Conservation (phyloP, 345 rosid species). For the Eucalyptus erythrocorys region DNA sequence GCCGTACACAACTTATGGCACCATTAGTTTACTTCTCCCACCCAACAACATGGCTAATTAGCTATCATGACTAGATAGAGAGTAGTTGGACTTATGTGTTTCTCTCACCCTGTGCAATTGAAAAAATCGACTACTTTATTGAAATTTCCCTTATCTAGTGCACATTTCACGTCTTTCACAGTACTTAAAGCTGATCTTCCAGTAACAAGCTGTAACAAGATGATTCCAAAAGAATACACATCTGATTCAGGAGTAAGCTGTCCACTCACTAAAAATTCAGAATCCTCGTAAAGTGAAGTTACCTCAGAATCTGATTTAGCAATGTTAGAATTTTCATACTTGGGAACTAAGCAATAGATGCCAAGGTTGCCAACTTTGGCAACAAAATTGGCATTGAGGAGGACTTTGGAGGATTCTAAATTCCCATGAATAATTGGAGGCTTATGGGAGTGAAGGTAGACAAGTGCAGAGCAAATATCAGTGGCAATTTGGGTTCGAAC, state of each 20-base stretch:
- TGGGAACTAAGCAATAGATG: slow-evolving; percentile 32
- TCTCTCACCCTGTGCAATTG: not conserved
- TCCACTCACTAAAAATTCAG: slow-evolving; percentile 35
- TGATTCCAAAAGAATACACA: slow-evolving; percentile 63
- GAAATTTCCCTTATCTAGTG: slow-evolving; percentile 49
- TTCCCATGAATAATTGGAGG: slow-evolving; percentile 77
- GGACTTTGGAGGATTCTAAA: slow-evolving; percentile 70
- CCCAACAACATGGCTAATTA: not conserved
- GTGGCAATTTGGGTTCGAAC: slow-evolving; percentile 49
- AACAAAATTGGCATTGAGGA: slow-evolving; percentile 56
- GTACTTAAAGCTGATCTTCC: slow-evolving; percentile 39
- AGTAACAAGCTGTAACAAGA: slow-evolving; percentile 65
- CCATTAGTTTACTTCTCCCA: no score
- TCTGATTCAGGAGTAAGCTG: slow-evolving; percentile 51
- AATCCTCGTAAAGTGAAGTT: slow-evolving; percentile 29
- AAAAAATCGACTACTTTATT: slow-evolving; percentile 34
- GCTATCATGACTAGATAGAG: not conserved
- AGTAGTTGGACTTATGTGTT: not conserved
- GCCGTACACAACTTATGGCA: no score
- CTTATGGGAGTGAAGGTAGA: slow-evolving; percentile 71
- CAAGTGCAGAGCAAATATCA: slow-evolving; percentile 69
- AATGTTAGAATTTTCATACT: slow-evolving; percentile 1
- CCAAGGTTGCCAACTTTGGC: slow-evolving; percentile 63
- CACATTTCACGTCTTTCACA: slow-evolving; percentile 54
- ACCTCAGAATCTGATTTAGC: not conserved